These are phyloP conservation scores for Globisporangium irregulare DNA, from an alignment of 352 stramenopile species.

Conservation along the genomic window DNA sequence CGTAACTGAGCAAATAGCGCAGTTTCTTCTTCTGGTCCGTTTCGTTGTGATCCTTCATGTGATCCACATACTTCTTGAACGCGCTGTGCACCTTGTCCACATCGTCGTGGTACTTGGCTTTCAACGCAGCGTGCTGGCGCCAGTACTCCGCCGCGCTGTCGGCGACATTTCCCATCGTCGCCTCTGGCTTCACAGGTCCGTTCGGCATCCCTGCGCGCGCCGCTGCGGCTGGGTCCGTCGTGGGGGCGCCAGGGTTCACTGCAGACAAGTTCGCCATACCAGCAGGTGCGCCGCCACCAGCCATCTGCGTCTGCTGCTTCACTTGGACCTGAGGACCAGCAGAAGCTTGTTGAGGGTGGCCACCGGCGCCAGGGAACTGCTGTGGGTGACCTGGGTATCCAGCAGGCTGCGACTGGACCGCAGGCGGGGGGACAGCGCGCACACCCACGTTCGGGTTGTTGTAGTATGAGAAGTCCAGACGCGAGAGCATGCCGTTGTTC, in stretches of 20 bases:
- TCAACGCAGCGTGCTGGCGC: conserved; percentile 71
- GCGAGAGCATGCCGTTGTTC: conserved; percentile 71
- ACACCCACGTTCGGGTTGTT: conserved; percentile 58
- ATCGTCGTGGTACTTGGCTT: conserved; percentile 78
- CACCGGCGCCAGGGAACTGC: conserved; percentile 27
- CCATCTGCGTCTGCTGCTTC: conserved; percentile 17
- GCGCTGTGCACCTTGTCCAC: conserved; percentile 84
- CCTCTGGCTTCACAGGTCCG: conserved; percentile 9
- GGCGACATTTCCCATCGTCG: conserved; percentile 21
- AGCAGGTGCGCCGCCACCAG: not conserved
- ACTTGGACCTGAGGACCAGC: conserved; percentile 17
- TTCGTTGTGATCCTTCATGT: conserved; percentile 85
- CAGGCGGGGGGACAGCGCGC: conserved; percentile 19
- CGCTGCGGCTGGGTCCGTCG: not conserved
- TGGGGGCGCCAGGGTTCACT: not conserved
- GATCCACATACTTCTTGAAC: conserved; percentile 87
- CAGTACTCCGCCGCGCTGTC: conserved; percentile 73
- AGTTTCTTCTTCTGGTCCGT: conserved; percentile 88
- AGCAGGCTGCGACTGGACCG: conserved; percentile 24
- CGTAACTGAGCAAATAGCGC: conserved; percentile 78
- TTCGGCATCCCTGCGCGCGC: conserved; percentile 6
- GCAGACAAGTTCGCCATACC: conserved; percentile 20
- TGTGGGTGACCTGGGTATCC: conserved; percentile 42
- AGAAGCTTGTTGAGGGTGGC: conserved; percentile 20
- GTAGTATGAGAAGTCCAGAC: conserved; percentile 76